A percentile compares a stretch with the other conserved stretches of the same genome.
phyloP scores from a whole-genome alignment of 31 red algal species.

The Asparagopsis taxiformis region DNA sequence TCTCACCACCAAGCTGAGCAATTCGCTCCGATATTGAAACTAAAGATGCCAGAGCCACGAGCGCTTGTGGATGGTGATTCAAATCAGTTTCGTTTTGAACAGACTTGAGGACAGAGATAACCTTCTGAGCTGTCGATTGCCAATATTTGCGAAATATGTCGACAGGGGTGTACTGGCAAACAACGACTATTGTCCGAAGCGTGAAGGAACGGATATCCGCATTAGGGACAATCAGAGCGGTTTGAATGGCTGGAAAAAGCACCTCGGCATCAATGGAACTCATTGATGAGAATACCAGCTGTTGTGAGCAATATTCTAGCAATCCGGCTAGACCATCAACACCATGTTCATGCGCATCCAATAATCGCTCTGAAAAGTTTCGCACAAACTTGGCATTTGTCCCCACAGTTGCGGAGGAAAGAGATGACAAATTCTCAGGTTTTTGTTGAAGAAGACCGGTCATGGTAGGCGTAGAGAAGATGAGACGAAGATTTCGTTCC shows the following conservation, averaged over 20 bases:
- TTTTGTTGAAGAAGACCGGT: not conserved
- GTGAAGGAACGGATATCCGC: not conserved
- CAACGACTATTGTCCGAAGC: not conserved
- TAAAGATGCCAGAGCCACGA: not conserved
- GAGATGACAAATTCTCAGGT: not conserved
- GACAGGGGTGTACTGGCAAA: not conserved
- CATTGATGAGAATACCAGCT: not conserved
- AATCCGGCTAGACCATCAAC: not conserved
- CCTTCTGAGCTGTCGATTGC: not conserved
- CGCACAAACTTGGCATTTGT: not conserved
- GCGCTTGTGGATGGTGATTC: not conserved
- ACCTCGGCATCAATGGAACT: not conserved
- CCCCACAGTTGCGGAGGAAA: not conserved
- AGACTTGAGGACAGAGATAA: conserved; percentile 7
- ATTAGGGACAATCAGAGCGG: not conserved
- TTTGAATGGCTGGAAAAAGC: conserved; percentile 2
- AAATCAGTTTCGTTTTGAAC: not conserved
- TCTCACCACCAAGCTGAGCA: not conserved
- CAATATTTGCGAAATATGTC: not conserved
- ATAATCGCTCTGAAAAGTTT: not conserved
- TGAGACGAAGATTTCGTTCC: no score
- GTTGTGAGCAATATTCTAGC: not conserved
- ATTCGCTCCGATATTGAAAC: not conserved
- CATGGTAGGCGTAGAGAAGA: no score
- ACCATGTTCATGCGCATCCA: not conserved